Conservation (phyloP, 1,139 yeast species). For the Meyerozyma sp. region DNA sequence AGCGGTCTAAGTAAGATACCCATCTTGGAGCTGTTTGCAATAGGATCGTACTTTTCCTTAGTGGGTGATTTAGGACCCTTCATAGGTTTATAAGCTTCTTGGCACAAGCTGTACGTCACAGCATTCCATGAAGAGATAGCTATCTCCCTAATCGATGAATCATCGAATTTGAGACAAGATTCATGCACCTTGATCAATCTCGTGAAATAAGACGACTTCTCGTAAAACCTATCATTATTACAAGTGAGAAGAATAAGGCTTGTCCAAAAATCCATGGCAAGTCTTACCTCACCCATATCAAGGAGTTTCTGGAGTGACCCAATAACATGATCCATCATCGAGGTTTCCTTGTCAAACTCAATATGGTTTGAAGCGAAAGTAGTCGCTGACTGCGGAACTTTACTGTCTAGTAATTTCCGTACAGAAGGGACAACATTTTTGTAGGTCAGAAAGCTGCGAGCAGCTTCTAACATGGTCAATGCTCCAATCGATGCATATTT, state of each 20-base stretch:
- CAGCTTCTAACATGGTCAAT: slow-evolving; percentile 30
- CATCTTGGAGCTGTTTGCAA: slow-evolving; percentile 11
- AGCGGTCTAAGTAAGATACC: slow-evolving; percentile 26
- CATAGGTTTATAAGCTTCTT: slow-evolving; percentile 24
- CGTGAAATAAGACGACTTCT: slow-evolving; percentile 26
- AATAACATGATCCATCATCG: not conserved
- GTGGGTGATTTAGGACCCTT: slow-evolving; percentile 11
- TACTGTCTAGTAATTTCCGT: slow-evolving; percentile 16
- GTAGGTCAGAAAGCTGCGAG: slow-evolving; percentile 29
- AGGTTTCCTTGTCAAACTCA: not conserved
- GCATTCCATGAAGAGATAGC: slow-evolving; percentile 37
- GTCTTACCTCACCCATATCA: slow-evolving; percentile 20
- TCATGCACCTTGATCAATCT: slow-evolving; percentile 33
- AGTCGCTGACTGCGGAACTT: not conserved
- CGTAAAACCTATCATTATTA: slow-evolving; percentile 19
- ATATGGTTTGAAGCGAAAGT: not conserved
- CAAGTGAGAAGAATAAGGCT: slow-evolving; percentile 30
- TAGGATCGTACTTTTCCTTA: not conserved
- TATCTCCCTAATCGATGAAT: slow-evolving; percentile 19
- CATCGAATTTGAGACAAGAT: slow-evolving; percentile 22
- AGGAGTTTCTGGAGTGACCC: slow-evolving; percentile 20
- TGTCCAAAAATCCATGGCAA: slow-evolving; percentile 42
- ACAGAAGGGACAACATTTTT: slow-evolving; percentile 20
- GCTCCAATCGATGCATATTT: slow-evolving; percentile 25
- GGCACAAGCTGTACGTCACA: slow-evolving; percentile 30